These are phyloP conservation scores for Lagenaria siceraria DNA, from an alignment of 306 rosid species.

Conservation along the genomic window DNA sequence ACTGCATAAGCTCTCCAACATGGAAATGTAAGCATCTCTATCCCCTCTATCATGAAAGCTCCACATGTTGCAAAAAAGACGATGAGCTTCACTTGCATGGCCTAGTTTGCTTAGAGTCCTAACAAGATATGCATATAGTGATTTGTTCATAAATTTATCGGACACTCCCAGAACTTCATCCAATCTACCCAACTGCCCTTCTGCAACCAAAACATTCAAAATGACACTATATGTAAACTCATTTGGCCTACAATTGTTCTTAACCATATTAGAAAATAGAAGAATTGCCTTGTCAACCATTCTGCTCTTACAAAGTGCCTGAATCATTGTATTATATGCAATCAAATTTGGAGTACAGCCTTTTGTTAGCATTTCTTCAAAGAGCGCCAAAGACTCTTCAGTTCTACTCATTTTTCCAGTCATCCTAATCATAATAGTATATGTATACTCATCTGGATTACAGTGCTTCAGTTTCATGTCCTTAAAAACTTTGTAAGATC, in stretches of 20 bases:
- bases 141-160: slow-evolving; percentile 41
- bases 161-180: slow-evolving; percentile 52
- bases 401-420: slow-evolving; percentile 52
- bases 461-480: slow-evolving; percentile 84
- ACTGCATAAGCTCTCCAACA: slow-evolving; percentile 73
- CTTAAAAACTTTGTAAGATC: slow-evolving; percentile 56
- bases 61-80: slow-evolving; percentile 91
- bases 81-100: slow-evolving; percentile 75
- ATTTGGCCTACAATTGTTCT: slow-evolving; percentile 61
- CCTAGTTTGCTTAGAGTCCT: slow-evolving; percentile 71
- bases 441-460: slow-evolving; percentile 69
- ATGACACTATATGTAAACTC: slow-evolving; percentile 69
- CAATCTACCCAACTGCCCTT: slow-evolving; percentile 67
- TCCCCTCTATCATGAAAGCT: slow-evolving; percentile 65
- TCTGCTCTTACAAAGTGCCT: slow-evolving; percentile 65
- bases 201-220: slow-evolving; percentile 54
- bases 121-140: slow-evolving; percentile 59
- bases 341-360: slow-evolving; percentile 55
- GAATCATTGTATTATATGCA: slow-evolving; percentile 66
- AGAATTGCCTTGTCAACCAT: slow-evolving; percentile 63
- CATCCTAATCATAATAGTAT: slow-evolving; percentile 90
- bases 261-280: slow-evolving; percentile 68
- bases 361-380: slow-evolving; percentile 53
- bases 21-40: slow-evolving; percentile 56
- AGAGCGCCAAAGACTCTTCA: slow-evolving; percentile 36